Base-by-base conservation (phyloP, 2,329 filamentous ascomycete species). In the Periconia digitata region DNA sequence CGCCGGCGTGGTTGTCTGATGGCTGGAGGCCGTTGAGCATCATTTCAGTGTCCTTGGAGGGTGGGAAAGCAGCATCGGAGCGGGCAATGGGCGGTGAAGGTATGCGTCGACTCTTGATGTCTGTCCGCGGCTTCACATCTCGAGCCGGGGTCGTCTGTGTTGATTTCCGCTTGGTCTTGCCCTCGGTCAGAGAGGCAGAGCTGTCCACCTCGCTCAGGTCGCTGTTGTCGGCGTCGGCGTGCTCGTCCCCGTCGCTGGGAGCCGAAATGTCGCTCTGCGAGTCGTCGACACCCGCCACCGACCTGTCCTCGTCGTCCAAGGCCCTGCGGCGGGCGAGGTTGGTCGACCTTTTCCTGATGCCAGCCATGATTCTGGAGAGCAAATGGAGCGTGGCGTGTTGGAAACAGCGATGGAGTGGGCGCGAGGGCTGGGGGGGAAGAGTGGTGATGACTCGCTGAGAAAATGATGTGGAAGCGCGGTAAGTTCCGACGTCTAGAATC, bases 241-340 rank as follows among this genome's bases (percentile, higher is more conserved):
- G 79, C 47, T 81, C 79, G 43, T 83, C 81, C 39, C 74, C 74
- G 51, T 83, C 79, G 58, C 76, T 85, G 53, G 78, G 74, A 18
- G 76, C 71, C 12, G 83, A 85, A 32, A 75, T 78, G 65, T 85
- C 84, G 66, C 82, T 86, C 70, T 84, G 72, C 35, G 83, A 85
- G 64, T 85, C 83, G 57, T 84, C 82, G 43, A 80, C 79, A 47
- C 80, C 57, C 43, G 74, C 74, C 51, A 80, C 65, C 24, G 68
- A 70, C 44, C 54, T 55, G 51, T 72, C 67, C 43, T 74, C 71
- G 40, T 73, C 71, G 43, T 72, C 70, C 38, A 70, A 61, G 44
- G 70, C 62, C 58, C 71, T 54, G 54, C 70, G 70, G 53, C 69
- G 67, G 50, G 66, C 62, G 47, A 72, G 57, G 55, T 63, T 59